Conservation (phyloP, 2,329 filamentous ascomycete species). For the Botrytis cinerea region DNA sequence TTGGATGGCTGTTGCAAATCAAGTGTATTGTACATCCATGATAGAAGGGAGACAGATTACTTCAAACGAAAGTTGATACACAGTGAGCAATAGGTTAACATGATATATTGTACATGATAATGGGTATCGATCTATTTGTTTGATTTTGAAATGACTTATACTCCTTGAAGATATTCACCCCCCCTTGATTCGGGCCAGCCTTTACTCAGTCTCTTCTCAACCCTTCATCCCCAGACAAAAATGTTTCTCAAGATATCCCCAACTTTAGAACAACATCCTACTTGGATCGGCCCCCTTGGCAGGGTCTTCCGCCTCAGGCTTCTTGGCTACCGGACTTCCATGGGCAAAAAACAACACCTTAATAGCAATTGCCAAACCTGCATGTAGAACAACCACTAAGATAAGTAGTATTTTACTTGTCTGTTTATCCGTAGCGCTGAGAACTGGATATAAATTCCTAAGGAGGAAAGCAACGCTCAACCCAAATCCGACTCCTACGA, state of each 20-base stretch:
- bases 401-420: constrained; percentile 86
- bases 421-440: constrained; percentile 89
- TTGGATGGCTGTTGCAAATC: neutral
- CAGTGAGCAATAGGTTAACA: neutral
- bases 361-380: constrained; percentile 88
- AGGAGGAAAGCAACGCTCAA: constrained; percentile 81
- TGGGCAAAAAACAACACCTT: constrained; percentile 96
- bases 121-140: constrained; percentile 22
- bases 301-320: constrained; percentile 23
- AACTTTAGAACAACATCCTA: constrained; percentile 24
- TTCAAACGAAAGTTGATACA: too few relatives aligned
- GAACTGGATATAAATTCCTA: constrained; percentile 84
- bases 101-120: constrained; percentile 8
- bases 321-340: constrained; percentile 56
- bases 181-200: neutral
- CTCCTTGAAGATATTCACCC: neutral
- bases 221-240: neutral
- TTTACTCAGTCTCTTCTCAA: neutral
- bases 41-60: neutral
- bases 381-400: constrained; percentile 80
- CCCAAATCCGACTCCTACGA: constrained; percentile 84
- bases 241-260: neutral
- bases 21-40: neutral
- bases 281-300: constrained; percentile 23
- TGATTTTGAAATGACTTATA: neutral